Evolutionary conservation across 1,139 yeast species (phyloP).

Genomic region (Geotrichum histeridarum): DNA sequence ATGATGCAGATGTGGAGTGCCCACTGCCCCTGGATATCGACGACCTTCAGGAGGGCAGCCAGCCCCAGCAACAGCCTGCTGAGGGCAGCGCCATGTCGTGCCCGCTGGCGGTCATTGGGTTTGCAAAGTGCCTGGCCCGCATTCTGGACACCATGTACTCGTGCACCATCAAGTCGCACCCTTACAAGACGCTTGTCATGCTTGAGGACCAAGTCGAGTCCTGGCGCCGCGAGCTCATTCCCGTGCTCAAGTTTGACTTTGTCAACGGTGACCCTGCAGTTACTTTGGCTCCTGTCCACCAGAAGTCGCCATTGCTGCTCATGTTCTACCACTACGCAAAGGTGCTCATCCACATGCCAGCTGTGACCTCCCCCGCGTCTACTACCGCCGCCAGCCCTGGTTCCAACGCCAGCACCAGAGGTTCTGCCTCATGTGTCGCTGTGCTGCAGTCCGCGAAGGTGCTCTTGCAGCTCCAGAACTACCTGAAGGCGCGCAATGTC

Average conservation of each 20-base stretch:
- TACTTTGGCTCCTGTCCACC: slow-evolving; percentile 39
- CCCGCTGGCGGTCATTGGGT: slow-evolving; percentile 45
- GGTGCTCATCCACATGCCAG: slow-evolving; percentile 73
- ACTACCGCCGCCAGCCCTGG: slow-evolving; percentile 3
- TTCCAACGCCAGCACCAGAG: slow-evolving; percentile 34
- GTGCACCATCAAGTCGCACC: slow-evolving; percentile 41
- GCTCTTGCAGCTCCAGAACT: slow-evolving; percentile 54
- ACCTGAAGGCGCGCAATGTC: slow-evolving; percentile 43
- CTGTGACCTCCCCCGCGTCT: slow-evolving; percentile 45
- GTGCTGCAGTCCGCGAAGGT: slow-evolving; percentile 72
- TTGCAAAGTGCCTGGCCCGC: slow-evolving; percentile 66
- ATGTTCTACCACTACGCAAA: slow-evolving; percentile 75
- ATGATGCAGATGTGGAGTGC: slow-evolving; percentile 80
- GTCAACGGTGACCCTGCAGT: slow-evolving; percentile 54
- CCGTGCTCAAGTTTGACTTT: slow-evolving; percentile 57
- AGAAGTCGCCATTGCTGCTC: slow-evolving; percentile 55
- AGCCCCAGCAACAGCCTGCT: slow-evolving; percentile 53
- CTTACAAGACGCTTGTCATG: slow-evolving; percentile 40
- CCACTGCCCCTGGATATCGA: slow-evolving; percentile 71
- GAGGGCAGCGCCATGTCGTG: slow-evolving; percentile 22
- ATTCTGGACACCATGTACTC: slow-evolving; percentile 58
- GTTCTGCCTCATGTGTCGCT: slow-evolving; percentile 58
- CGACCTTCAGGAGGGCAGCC: slow-evolving; percentile 30
- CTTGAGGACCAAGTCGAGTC: slow-evolving; percentile 66
- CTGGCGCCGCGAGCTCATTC: slow-evolving; percentile 73